Base-by-base conservation (phyloP, 306 rosid species). In the Acacia acuminata region DNA sequence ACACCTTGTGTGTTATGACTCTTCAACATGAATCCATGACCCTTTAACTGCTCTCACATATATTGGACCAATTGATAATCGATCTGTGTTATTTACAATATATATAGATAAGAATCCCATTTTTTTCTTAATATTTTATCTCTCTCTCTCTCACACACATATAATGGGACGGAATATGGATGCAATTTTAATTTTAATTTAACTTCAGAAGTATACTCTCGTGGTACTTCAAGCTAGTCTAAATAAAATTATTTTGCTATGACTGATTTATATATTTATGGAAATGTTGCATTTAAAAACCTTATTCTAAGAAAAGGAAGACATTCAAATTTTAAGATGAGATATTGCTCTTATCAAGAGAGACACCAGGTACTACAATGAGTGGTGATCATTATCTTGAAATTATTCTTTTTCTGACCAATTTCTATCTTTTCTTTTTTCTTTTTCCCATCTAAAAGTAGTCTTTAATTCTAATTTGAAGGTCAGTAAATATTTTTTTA, bases 1-100 rank as follows among this genome's bases (percentile, higher is more conserved):
- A n/a, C n/a, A n/a, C n/a, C n/a, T n/a, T 89, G 88, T 91, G 91
- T 85, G 87, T 81, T 84, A 79, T 85, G 91, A 88, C 88, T 77
- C 73, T 73, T 86, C 88, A 86, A 84, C 83, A 78, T 79, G 64
- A n/a, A 56, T 56, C 77, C 76, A 67, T 76, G 84, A 81, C 86
- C 88, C 82, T 20, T 16, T 75, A 68, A 85, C 85, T 79, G 87
- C 87, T 66, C 44, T 80, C 43, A 77, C 71, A 38, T 44, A 84
- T 75, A 58, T 58, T 58, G 84, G 79, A 25, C 63, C 36, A 61
- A 25, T 10, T 61, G 34, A 61, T 24, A 24, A 61, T 25, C 36
- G 3, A 24, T 3, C 12, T 61, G 36, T 61, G 36, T 61, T 12
- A 3, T 48, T 6, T 38, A 5, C 42, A 38, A 38, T 38, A 47